Percentiles rank a stretch among this genome's conserved stretches.
Conservation (phyloP, 176 grass and related monocot genomes). For the Avena eriantha region DNA sequence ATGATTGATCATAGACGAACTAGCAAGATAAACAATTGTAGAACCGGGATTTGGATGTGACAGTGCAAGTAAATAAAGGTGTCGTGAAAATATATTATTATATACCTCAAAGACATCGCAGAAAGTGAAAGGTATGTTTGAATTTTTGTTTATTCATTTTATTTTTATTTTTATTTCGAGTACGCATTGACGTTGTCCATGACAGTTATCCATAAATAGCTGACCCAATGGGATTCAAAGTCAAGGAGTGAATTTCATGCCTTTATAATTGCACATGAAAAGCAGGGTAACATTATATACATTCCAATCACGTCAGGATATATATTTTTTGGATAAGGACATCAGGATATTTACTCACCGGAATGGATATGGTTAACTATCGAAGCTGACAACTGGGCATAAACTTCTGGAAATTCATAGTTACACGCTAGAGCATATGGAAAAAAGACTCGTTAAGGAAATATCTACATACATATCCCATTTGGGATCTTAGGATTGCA, state of each 20-base stretch:
- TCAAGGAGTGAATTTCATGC: slow-evolving; percentile 9
- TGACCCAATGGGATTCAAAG: not conserved
- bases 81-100: not conserved
- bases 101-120: not conserved
- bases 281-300: not conserved
- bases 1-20: not conserved
- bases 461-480: not conserved
- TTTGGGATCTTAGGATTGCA: not conserved
- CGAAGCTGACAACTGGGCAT: not conserved
- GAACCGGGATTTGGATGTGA: not conserved
- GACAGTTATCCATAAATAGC: not conserved
- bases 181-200: not conserved
- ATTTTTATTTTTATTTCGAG: not conserved
- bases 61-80: slow-evolving; percentile 30
- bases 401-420: not conserved
- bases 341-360: not conserved
- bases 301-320: not conserved
- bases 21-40: not conserved
- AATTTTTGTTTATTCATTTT: not conserved
- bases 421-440: not conserved
- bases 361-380: slow-evolving; percentile 13
- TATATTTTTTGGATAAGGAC: not conserved
- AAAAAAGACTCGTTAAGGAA: not conserved
- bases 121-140: slow-evolving; percentile 10
- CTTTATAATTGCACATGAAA: not conserved